phyloP scores from a whole-genome alignment of 2,329 filamentous ascomycete species.

The Colletotrichum magnum region DNA sequence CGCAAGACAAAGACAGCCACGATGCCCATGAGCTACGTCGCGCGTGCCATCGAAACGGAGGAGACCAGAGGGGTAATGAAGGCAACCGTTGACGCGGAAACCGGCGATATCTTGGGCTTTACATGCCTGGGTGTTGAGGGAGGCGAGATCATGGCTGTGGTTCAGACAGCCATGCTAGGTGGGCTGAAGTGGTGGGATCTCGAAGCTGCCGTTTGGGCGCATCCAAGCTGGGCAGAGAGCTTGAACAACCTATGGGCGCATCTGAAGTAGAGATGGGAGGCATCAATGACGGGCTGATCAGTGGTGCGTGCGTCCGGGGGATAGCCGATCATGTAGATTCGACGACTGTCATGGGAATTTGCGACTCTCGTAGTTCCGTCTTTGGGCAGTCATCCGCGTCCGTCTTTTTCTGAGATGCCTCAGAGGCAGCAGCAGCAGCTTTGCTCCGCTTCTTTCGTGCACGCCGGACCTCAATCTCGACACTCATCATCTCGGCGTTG shows the following conservation, averaged over 20 bases:
- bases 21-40: conserved; percentile 68
- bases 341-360: background rate
- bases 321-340: conserved; percentile 20
- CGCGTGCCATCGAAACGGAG: conserved; percentile 64
- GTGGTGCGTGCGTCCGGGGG: background rate
- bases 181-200: conserved; percentile 59
- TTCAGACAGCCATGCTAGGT: conserved; percentile 68
- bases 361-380: background rate
- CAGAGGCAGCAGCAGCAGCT: conserved; percentile 44
- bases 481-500: conserved; percentile 71
- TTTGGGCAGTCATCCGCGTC: conserved; percentile 35
- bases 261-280: conserved; percentile 48
- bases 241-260: conserved; percentile 65
- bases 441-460: conserved; percentile 69
- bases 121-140: conserved; percentile 66
- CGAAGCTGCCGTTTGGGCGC: conserved; percentile 63
- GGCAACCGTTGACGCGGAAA: conserved; percentile 62
- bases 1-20: conserved; percentile 57
- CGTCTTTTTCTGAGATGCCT: conserved; percentile 51
- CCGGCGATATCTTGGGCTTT: conserved; percentile 65
- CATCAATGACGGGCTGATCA: background rate
- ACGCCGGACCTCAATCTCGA: conserved; percentile 79
- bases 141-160: conserved; percentile 66
- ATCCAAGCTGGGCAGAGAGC: conserved; percentile 65
- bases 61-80: conserved; percentile 68